Conservation (phyloP, 164 flowering plant species). For the Paratinospora sagittata region DNA sequence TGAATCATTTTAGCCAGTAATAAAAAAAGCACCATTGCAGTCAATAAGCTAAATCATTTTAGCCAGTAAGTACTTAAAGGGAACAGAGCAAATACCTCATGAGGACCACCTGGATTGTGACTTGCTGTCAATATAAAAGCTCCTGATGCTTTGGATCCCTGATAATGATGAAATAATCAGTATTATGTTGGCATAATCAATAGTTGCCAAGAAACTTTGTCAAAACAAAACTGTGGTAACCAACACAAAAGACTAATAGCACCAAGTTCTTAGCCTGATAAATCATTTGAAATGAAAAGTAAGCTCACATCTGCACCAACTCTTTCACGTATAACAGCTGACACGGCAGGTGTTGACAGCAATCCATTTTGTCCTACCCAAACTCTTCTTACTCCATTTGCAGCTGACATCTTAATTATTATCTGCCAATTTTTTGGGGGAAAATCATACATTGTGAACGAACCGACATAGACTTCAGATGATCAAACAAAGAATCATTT, state of each 20-base stretch:
- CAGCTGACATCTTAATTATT: constrained; percentile 95
- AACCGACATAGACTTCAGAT: background rate
- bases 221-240: background rate
- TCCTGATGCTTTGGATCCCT: constrained; percentile 91
- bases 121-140: constrained; percentile 96
- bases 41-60: background rate
- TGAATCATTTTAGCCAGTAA: background rate
- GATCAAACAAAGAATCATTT: background rate
- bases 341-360: constrained; percentile 97
- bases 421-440: constrained; percentile 44
- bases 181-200: background rate
- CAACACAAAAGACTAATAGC: background rate
- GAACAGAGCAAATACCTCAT: constrained; percentile 47
- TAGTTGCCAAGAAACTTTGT: no score
- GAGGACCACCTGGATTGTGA: constrained; percentile 98
- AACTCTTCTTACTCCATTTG: constrained; percentile 86
- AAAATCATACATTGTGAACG: background rate
- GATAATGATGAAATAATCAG: constrained; percentile 12
- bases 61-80: background rate
- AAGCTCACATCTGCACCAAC: constrained; percentile 73
- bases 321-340: constrained; percentile 92
- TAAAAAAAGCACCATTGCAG: background rate
- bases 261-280: background rate
- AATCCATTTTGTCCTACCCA: constrained; percentile 93
- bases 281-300: constrained; percentile 9